Base-by-base conservation (phyloP, 2,329 filamentous ascomycete species). In the Akanthomyces uredinophilus region DNA sequence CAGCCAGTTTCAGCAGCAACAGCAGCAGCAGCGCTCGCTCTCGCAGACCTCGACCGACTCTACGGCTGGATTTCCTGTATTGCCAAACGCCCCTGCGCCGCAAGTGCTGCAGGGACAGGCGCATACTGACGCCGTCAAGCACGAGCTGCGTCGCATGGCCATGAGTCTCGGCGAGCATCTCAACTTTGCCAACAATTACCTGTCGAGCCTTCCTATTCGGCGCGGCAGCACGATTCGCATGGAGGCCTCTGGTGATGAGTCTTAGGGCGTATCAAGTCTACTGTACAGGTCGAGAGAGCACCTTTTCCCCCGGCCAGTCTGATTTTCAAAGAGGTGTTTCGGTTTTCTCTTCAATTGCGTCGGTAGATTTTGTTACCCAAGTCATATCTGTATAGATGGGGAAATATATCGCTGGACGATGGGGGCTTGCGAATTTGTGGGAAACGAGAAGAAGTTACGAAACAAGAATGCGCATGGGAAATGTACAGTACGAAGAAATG, bases 41-140 rank as follows among this genome's bases (percentile, higher is more conserved):
- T 60, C 66, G 44, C 68, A 67, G 18, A 57, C 62, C 16, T 52
- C 43, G 50, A 32, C 11, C 18, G 59, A 61, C 22, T 61, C 59
- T 20, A 27, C 41, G 50, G 22, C 49, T 4, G 29, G 50, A 3
- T 67, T 78, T 61, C 78, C 76, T 20, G 74, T 72, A 2, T 72
- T 75, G 27, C 80, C 78, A 4, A 73, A 73, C 2, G 78, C 80
- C 11, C 83, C 83, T 1, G 78, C 80, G 1, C 71, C 77, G 2
- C 76, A 77, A 57, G 81, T 84, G 46, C 80, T 86, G 76, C 82
- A 85, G 68, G 82, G 82, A 2, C 75, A 79, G 37, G 81, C 82
- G 0, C 79, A 80, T 0, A 70, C 75, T 4, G 78, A 79, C 27
- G 83, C 84, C 53, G 79, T 83, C 22, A 79, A 79, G 49, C 77